Evolutionary conservation across 495 filamentous ascomycete genomes (phyloP).

Genomic region (Trichoderma reesei): DNA sequence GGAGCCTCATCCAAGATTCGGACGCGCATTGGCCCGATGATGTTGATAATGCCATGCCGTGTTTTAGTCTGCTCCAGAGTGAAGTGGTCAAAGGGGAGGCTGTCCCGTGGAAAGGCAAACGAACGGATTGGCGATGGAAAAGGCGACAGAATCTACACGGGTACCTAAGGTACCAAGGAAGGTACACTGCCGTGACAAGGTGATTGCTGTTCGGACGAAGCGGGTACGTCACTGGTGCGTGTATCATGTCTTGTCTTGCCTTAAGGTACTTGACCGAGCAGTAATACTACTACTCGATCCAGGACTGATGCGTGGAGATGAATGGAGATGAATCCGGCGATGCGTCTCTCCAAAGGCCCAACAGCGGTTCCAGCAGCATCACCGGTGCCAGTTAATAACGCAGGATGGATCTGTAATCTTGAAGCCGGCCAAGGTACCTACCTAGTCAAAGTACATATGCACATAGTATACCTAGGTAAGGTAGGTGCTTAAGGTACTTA

Average conservation of each 20-base stretch:
- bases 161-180: no score
- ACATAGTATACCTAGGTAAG: no score
- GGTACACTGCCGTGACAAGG: not conserved
- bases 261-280: no score
- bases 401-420: not conserved
- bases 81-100: no score
- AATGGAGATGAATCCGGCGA: not conserved
- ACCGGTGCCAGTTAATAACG: not conserved
- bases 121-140: not conserved
- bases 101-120: not conserved
- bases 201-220: not conserved
- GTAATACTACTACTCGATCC: no score
- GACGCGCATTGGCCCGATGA: not conserved
- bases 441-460: no score
- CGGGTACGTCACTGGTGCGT: no score
- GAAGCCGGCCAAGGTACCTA: not conserved
- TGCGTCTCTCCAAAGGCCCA: not conserved
- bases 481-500: no score
- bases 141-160: no score
- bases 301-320: no score
- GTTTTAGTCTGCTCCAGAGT: not conserved
- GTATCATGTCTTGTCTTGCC: no score
- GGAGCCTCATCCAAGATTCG: no score
- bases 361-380: not conserved
- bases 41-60: not conserved